Evolutionary conservation across 305 asterid genomes (phyloP).

Genomic region (Ruellia speciosa): DNA sequence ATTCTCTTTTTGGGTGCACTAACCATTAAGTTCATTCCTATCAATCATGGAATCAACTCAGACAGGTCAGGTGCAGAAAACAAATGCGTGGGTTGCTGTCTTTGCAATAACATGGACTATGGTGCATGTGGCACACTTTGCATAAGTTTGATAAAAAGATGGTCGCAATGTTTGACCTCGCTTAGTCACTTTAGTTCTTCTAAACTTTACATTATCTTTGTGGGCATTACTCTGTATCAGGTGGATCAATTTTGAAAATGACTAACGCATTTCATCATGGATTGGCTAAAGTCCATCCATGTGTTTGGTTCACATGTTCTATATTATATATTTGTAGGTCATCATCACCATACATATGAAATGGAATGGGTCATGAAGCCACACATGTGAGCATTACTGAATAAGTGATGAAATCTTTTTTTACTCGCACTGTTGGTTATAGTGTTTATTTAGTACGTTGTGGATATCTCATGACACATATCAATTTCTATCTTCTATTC

Average conservation of each 20-base stretch:
- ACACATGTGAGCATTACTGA: not conserved
- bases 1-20: not conserved
- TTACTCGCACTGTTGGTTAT: not conserved
- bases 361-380: not conserved
- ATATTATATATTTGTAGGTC: not conserved
- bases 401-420: not conserved
- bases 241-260: not conserved
- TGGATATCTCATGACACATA: not conserved
- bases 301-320: not conserved
- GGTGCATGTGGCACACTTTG: not conserved
- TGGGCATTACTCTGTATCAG: not conserved
- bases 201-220: not conserved
- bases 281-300: not conserved
- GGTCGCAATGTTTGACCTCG: not conserved
- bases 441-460: not conserved
- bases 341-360: not conserved
- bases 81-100: slow-evolving; percentile 7
- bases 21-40: not conserved
- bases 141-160: not conserved
- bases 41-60: slow-evolving; percentile 3
- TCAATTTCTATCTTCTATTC: not conserved
- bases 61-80: slow-evolving; percentile 9
- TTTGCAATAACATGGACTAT: slow-evolving; percentile 15
- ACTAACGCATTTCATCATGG: not conserved
- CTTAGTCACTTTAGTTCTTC: not conserved